These are phyloP conservation scores for Candida tunisiensis DNA, from an alignment of 1,139 yeast genomes.

Conservation along the genomic window DNA sequence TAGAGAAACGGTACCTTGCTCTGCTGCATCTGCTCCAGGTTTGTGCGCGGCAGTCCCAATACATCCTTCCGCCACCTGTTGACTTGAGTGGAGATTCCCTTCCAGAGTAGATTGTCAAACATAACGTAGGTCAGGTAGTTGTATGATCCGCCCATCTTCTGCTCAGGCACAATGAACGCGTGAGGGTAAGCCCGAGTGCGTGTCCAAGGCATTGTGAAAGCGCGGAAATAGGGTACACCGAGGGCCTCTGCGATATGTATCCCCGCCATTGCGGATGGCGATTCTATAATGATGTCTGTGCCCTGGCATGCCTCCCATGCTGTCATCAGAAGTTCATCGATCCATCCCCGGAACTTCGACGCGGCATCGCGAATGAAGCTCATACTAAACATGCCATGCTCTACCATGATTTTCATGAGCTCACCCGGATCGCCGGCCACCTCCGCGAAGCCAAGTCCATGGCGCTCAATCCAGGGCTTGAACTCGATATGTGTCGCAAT, in stretches of 20 bases:
- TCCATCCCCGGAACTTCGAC: constrained; percentile 64
- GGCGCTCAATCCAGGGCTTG: constrained; percentile 48
- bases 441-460: constrained; percentile 51
- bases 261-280: constrained; percentile 94
- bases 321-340: constrained; percentile 45
- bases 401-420: constrained; percentile 82
- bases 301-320: constrained; percentile 82
- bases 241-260: constrained; percentile 88
- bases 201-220: constrained; percentile 98
- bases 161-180: constrained; percentile 91
- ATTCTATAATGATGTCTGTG: constrained; percentile 72
- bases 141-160: constrained; percentile 81
- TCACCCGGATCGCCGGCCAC: constrained; percentile 92
- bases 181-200: constrained; percentile 91
- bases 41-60: constrained; percentile 51
- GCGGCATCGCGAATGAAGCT: constrained; percentile 74
- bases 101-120: constrained; percentile 89
- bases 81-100: constrained; percentile 78
- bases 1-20: constrained; percentile 74
- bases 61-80: constrained; percentile 70
- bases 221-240: constrained; percentile 78
- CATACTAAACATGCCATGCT: constrained; percentile 76
- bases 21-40: constrained; percentile 54
- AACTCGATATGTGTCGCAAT: constrained; percentile 82
- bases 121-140: constrained; percentile 83